Percentiles rank a stretch among this genome's conserved stretches.
These are phyloP conservation scores for Calonectria naviculata DNA, from an alignment of 2,329 filamentous ascomycete genomes.

Conservation along the genomic window DNA sequence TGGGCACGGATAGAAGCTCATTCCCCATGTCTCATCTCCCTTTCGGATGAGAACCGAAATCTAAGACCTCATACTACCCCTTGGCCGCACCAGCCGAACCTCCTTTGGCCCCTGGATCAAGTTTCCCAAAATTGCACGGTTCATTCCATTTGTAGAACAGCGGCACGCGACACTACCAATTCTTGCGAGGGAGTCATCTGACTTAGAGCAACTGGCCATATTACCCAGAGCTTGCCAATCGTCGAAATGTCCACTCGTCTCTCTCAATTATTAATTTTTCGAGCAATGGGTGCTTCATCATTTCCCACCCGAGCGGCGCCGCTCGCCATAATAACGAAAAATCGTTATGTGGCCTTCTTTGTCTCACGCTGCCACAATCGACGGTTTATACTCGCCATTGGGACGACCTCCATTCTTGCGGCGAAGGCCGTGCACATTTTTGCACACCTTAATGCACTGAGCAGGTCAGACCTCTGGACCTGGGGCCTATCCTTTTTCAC, in stretches of 20 bases:
- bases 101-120: background rate
- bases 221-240: background rate
- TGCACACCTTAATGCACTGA: slow-evolving; percentile 32
- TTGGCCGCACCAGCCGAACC: background rate
- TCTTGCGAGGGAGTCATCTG: background rate
- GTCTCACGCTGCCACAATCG: slow-evolving; percentile 14
- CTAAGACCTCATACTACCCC: background rate
- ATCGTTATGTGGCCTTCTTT: background rate
- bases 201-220: background rate
- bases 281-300: background rate
- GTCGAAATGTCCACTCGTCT: background rate
- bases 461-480: slow-evolving; percentile 23
- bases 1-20: background rate
- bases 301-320: background rate
- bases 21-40: background rate
- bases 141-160: background rate
- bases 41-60: background rate
- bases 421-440: slow-evolving; percentile 38
- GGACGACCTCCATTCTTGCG: slow-evolving; percentile 30
- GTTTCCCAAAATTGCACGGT: background rate
- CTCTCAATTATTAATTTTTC: background rate
- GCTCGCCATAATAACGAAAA: background rate
- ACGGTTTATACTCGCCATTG: slow-evolving; percentile 36
- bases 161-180: background rate
- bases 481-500: slow-evolving; percentile 41